These are phyloP conservation scores for Aspergillus neoniger DNA, from an alignment of 2,329 filamentous ascomycete genomes.

Conservation along the genomic window DNA sequence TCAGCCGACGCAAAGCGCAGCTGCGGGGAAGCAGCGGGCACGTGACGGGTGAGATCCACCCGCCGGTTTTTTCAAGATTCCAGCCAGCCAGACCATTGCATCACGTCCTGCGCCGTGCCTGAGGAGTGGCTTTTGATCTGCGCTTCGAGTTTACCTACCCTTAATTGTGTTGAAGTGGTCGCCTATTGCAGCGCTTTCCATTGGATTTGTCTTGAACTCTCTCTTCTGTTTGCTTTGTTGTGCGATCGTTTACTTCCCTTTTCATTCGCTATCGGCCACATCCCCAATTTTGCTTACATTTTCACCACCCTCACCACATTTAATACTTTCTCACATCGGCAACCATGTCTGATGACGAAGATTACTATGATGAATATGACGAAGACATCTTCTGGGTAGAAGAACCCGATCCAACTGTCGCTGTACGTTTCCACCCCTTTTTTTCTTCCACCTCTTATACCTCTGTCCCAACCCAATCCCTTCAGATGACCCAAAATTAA, in stretches of 20 bases:
- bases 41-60: constrained; percentile 19
- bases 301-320: background rate
- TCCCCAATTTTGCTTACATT: background rate
- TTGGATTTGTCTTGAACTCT: background rate
- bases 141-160: background rate
- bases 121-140: background rate
- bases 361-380: constrained; percentile 40
- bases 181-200: background rate
- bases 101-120: background rate
- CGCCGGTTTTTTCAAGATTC: constrained; percentile 5
- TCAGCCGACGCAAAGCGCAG: constrained; percentile 43
- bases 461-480: background rate
- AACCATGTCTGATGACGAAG: constrained; percentile 43
- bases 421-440: constrained; percentile 28
- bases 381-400: constrained; percentile 39
- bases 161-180: background rate
- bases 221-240: background rate
- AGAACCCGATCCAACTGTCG: constrained; percentile 38
- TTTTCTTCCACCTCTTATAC: background rate
- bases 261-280: constrained; percentile 4
- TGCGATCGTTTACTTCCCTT: background rate
- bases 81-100: constrained; percentile 1
- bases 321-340: background rate
- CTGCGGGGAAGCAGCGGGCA: constrained; percentile 36
- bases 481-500: constrained; percentile 9